Conservation (phyloP, 176 grass and related monocot genomes). For the Aegilops speltoides region DNA sequence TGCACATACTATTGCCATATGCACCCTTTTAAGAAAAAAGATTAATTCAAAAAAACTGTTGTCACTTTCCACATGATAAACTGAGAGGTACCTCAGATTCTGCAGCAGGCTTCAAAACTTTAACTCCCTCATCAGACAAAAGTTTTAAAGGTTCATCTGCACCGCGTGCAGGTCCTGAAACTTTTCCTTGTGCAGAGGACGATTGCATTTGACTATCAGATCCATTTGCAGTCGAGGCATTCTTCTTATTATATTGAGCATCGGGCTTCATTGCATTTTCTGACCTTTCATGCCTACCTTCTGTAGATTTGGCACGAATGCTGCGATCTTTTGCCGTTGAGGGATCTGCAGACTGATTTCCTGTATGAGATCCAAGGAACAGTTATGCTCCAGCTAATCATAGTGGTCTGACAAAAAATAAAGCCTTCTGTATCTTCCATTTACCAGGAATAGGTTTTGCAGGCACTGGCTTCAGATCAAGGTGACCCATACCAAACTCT, state of each 20-base stretch:
- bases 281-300: conserved; percentile 70
- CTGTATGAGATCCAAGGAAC: conserved; percentile 41
- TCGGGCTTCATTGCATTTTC: conserved; percentile 63
- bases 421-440: conserved; percentile 17
- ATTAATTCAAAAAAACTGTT: background rate
- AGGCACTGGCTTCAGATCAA: conserved; percentile 73
- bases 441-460: conserved; percentile 71
- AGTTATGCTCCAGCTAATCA: conserved; percentile 16
- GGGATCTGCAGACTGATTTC: conserved; percentile 62
- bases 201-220: conserved; percentile 45
- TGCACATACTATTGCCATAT: background rate
- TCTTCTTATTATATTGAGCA: conserved; percentile 62
- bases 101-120: conserved; percentile 51
- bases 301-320: conserved; percentile 60
- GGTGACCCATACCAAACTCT: conserved; percentile 90
- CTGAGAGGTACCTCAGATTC: conserved; percentile 74
- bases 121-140: conserved; percentile 56
- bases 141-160: conserved; percentile 65
- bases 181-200: conserved; percentile 50
- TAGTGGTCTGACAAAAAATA: background rate
- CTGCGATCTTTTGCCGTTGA: conserved; percentile 55
- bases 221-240: conserved; percentile 50
- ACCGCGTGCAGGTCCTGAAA: conserved; percentile 49
- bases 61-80: background rate
- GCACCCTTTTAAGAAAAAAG: background rate